Evolutionary conservation across 176 grass and related monocot genomes (phyloP).

Genomic region (Panicum miliaceum): DNA sequence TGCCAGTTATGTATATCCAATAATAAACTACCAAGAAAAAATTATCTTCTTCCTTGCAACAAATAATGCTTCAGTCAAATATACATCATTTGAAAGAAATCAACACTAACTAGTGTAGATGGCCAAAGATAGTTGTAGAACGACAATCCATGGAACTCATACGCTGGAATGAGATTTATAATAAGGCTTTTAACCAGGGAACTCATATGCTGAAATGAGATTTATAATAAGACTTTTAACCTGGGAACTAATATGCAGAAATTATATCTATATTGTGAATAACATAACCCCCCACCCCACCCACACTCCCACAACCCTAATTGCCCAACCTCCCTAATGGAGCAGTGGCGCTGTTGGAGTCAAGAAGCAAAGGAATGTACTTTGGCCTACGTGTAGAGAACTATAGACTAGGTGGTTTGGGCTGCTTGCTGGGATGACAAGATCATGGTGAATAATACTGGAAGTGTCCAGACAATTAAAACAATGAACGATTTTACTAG

Average conservation of each 20-base stretch:
- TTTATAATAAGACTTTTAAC: background rate
- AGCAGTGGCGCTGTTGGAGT: no score
- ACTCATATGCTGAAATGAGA: no score
- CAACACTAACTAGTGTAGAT: background rate
- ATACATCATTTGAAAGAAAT: background rate
- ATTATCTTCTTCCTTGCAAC: background rate
- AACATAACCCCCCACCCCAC: no score
- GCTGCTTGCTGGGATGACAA: background rate
- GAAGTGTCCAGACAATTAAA: background rate
- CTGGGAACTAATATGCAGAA: background rate
- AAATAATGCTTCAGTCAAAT: slow-evolving; percentile 19
- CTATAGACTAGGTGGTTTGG: background rate
- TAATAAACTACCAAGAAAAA: background rate
- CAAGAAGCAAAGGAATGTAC: no score
- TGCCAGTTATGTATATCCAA: background rate
- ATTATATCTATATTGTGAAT: background rate
- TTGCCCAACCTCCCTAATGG: no score
- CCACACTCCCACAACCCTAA: no score
- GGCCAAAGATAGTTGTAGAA: background rate
- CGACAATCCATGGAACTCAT: background rate
- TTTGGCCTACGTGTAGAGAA: background rate
- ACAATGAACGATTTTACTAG: no score
- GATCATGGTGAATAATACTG: background rate
- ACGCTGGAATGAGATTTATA: no score
- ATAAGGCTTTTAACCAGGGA: no score